Evolutionary conservation across 495 filamentous ascomycete genomes (phyloP), one percentile per base, ranked within the genome.

Genomic region (Tuber aestivum): DNA sequence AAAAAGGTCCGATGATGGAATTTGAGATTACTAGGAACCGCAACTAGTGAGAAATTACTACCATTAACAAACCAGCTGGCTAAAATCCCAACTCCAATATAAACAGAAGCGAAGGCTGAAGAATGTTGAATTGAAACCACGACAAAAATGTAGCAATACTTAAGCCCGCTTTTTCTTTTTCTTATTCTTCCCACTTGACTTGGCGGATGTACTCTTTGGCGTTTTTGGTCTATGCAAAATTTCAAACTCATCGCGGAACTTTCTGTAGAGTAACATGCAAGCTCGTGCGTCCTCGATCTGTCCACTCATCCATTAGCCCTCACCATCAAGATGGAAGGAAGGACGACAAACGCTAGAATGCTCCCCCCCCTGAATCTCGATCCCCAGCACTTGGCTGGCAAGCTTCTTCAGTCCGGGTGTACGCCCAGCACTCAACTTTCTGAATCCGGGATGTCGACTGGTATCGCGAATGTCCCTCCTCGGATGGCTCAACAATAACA

Each of bases 221-320:
- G 87, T 90, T 77, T 89, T 87, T 76, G 89, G 89, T 77, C 88
- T 84, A 83, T 94, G 89, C 82, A 96, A 92, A 68, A 87, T 83
- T 81, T 99, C 95, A 82, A 98, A 97, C 20, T 87, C 90, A 65
- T 88, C 87, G 84, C 97, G 98, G 77, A 92, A 89, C 70, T 88
- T 87, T 76, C 92, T 86, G 81, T 96, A 97, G 69, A 98, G 84
- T 69, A 92, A 85, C 93, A 99, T 97, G 9, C 93, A 90, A 40
- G 92, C 93, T 79, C 93, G 85, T 2, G 95, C 95, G 87, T 99
- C 95, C 85, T 97, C 94, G 69, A 97, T 84, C 79, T 86, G 80
- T 44, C 74, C 80, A 71, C 56, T 74, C 70, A 45, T 27, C 38
- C 2, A 70, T 73, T 72, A 77, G 65, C 35, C 69, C 21, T n/a